Percentiles rank a stretch among this genome's conserved stretches.
phyloP scores from a whole-genome alignment of 768 basidiomycete species.

The Lactarius evosmus region DNA sequence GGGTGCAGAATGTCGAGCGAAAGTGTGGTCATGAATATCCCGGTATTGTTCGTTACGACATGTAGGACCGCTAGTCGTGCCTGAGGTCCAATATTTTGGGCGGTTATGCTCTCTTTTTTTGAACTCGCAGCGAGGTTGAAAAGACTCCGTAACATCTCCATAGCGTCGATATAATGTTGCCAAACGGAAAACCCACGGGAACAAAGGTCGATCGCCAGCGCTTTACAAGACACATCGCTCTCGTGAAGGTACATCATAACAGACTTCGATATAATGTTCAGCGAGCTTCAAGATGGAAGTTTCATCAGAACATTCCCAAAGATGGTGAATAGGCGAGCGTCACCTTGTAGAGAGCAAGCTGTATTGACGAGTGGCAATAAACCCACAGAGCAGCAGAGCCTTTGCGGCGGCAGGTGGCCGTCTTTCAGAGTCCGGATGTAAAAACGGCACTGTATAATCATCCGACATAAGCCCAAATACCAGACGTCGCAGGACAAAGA shows the following conservation, averaged over 20 bases:
- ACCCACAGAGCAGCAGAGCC: conserved; percentile 79
- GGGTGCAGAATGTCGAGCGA: conserved; percentile 85
- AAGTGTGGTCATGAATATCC: conserved; percentile 91
- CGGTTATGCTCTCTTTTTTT: conserved; percentile 63
- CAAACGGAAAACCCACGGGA: conserved; percentile 90
- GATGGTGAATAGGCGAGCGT: conserved; percentile 22
- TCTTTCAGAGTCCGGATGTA: conserved; percentile 58
- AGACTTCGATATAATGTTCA: conserved; percentile 84
- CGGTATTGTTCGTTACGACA: conserved; percentile 79
- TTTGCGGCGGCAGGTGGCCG: conserved; percentile 58
- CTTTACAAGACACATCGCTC: conserved; percentile 59
- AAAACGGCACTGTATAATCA: conserved; percentile 50
- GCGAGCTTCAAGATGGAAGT: conserved; percentile 45
- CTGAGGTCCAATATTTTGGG: conserved; percentile 69
- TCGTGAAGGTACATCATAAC: conserved; percentile 75
- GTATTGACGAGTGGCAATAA: conserved; percentile 78
- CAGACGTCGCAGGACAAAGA: neutral
- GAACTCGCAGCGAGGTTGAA: conserved; percentile 74
- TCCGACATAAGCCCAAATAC: conserved; percentile 19
- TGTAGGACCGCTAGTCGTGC: conserved; percentile 82
- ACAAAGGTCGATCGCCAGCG: conserved; percentile 84
- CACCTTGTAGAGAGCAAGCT: conserved; percentile 71
- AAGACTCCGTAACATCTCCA: conserved; percentile 80
- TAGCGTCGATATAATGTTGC: conserved; percentile 91
- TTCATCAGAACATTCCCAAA: neutral